Evolutionary conservation across 495 filamentous ascomycete species (phyloP).

Genomic region (Xylaria palmicola): DNA sequence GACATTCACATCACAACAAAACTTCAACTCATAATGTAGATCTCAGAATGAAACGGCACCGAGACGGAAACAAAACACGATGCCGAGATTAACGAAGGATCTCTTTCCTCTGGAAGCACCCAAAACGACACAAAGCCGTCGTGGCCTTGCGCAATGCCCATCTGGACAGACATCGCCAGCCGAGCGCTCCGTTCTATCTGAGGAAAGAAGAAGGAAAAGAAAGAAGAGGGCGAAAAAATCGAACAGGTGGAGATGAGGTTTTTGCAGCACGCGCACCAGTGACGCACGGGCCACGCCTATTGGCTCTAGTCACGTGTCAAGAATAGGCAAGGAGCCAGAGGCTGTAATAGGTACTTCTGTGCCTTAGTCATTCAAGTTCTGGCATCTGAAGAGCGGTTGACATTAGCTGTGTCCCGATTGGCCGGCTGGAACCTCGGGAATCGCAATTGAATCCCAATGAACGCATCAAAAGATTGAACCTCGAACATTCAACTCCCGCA

Average conservation of each 20-base stretch:
- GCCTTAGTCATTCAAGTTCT: no score
- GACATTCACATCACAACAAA: no score
- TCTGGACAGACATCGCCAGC: constrained; percentile 31
- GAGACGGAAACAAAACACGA: constrained; percentile 48
- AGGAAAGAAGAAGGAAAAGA: constrained; percentile 38
- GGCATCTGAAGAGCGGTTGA: constrained; percentile 1
- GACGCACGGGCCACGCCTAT: constrained; percentile 19
- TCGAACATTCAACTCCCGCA: constrained; percentile 15
- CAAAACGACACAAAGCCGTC: constrained; percentile 41
- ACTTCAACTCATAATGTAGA: no score
- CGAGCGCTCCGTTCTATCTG: constrained; percentile 51
- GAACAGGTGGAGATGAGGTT: neutral
- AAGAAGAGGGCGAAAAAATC: neutral
- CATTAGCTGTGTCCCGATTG: constrained; percentile 13
- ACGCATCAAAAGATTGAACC: constrained; percentile 17
- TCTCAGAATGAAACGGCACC: constrained; percentile 58
- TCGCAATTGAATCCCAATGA: constrained; percentile 21
- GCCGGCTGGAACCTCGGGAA: constrained; percentile 19
- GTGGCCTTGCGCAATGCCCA: constrained; percentile 38
- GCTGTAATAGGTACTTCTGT: no score
- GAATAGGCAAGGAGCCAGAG: neutral
- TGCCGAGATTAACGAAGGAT: constrained; percentile 63
- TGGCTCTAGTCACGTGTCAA: constrained; percentile 19
- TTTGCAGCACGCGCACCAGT: neutral
- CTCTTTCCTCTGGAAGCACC: constrained; percentile 47